These are phyloP conservation scores for Sergeia podlipaevii DNA, from an alignment of 208 protist species.

Conservation along the genomic window DNA sequence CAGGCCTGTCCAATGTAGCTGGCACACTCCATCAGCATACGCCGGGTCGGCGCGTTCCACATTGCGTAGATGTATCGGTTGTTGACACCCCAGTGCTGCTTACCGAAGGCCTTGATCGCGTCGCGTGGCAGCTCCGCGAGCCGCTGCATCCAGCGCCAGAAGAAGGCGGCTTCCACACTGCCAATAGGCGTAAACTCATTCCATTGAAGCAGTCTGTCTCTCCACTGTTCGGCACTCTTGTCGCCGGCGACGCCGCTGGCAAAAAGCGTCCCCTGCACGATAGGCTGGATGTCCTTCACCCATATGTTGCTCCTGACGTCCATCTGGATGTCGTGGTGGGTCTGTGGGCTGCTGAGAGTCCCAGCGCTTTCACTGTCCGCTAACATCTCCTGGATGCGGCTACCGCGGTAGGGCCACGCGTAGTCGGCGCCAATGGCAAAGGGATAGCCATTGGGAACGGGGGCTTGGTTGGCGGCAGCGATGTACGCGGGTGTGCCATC, in stretches of 20 bases:
- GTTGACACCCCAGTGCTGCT: not conserved
- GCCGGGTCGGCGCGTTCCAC: not conserved
- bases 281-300: slow-evolving; percentile 10
- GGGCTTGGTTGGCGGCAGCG: slow-evolving; percentile 18
- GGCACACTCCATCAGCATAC: slow-evolving; percentile 8
- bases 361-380: not conserved
- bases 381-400: slow-evolving; percentile 12
- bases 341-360: not conserved
- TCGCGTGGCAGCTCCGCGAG: slow-evolving; percentile 12
- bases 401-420: slow-evolving; percentile 11
- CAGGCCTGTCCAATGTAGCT: not conserved
- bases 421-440: slow-evolving; percentile 16
- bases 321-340: slow-evolving; percentile 10
- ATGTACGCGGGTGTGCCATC: slow-evolving; percentile 11
- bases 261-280: not conserved
- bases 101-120: not conserved
- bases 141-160: slow-evolving; percentile 15
- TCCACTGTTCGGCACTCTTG: not conserved
- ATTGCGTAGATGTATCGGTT: slow-evolving; percentile 7
- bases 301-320: slow-evolving; percentile 19
- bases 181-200: slow-evolving; percentile 10
- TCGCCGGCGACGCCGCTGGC: not conserved
- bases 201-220: slow-evolving; percentile 5
- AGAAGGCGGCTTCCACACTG: slow-evolving; percentile 15
- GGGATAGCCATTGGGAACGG: slow-evolving; percentile 11